phyloP scores from a whole-genome alignment of 192 early-diverging fungal species.

The Coemansia sp. region DNA sequence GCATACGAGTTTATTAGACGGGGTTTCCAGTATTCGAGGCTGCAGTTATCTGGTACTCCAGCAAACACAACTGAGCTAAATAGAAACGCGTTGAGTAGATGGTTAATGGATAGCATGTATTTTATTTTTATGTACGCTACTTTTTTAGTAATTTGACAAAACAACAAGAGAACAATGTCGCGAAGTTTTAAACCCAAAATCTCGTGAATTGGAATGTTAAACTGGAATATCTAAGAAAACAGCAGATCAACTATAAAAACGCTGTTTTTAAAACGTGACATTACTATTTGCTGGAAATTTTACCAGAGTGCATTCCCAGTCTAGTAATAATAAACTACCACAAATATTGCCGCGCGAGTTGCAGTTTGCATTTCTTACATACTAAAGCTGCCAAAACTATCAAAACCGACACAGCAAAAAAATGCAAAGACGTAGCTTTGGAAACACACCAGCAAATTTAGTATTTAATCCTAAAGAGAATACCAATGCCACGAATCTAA shows the following conservation, averaged over 20 bases:
- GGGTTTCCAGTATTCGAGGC: conserved; percentile 36
- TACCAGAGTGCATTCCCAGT: not conserved
- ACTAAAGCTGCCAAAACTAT: no score
- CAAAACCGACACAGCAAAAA: no score
- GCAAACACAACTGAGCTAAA: not conserved
- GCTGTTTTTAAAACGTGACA: not conserved
- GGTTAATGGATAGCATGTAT: not conserved
- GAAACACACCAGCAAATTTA: no score
- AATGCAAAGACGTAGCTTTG: no score
- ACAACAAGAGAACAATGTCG: not conserved
- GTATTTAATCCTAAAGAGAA: no score
- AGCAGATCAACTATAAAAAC: not conserved
- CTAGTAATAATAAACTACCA: not conserved
- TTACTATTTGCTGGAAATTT: not conserved
- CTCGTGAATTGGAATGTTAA: no score
- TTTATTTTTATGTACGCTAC: not conserved
- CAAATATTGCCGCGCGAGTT: no score
- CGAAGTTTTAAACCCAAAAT: no score
- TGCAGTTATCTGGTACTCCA: conserved; percentile 28
- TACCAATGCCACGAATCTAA: no score
- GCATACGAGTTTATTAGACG: conserved; percentile 23
- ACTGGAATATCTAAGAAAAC: no score
- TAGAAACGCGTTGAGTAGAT: not conserved
- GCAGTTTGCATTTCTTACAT: no score
- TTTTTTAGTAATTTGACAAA: not conserved